A percentile compares a stretch with the other conserved stretches of the same genome.
Conservation (phyloP, 805 yeast genomes). For the Debaryomyces maramus region DNA sequence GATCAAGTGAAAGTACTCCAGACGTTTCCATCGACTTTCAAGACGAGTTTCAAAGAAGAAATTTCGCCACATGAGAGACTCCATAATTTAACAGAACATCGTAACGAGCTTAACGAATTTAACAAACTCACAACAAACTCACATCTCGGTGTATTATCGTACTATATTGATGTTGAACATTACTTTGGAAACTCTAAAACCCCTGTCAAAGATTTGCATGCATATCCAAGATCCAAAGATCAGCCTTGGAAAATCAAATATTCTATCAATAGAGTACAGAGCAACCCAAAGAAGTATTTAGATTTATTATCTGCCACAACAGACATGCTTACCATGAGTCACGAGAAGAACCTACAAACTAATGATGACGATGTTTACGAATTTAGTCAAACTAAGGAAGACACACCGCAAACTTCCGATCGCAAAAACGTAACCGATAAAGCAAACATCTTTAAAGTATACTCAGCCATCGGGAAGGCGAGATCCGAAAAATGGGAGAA, state of each 20-base stretch:
- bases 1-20: conserved; percentile 25
- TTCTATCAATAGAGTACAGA: conserved; percentile 14
- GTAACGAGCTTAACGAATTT: conserved; percentile 23
- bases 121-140: conserved; percentile 19
- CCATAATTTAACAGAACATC: conserved; percentile 23
- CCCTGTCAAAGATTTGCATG: conserved; percentile 14
- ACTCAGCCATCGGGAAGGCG: conserved; percentile 27
- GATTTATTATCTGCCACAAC: conserved; percentile 6
- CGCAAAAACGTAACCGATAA: conserved; percentile 3
- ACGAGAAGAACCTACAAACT: conserved; percentile 2
- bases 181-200: conserved; percentile 18
- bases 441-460: conserved; percentile 19
- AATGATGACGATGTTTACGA: background rate
- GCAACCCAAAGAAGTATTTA: conserved; percentile 12
- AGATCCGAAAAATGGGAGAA: conserved; percentile 26
- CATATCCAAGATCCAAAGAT: conserved; percentile 23
- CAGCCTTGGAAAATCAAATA: conserved; percentile 24
- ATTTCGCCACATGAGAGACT: conserved; percentile 23
- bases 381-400: background rate
- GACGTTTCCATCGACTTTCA: conserved; percentile 23
- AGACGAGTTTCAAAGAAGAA: conserved; percentile 31
- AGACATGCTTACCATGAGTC: conserved; percentile 7
- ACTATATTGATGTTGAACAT: conserved; percentile 20
- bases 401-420: conserved; percentile 3
- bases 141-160: conserved; percentile 19